Percentiles rank a stretch among this genome's conserved stretches.
These are phyloP conservation scores for Isatis lusitanica DNA, from an alignment of 441 rosid genomes.

Conservation along the genomic window DNA sequence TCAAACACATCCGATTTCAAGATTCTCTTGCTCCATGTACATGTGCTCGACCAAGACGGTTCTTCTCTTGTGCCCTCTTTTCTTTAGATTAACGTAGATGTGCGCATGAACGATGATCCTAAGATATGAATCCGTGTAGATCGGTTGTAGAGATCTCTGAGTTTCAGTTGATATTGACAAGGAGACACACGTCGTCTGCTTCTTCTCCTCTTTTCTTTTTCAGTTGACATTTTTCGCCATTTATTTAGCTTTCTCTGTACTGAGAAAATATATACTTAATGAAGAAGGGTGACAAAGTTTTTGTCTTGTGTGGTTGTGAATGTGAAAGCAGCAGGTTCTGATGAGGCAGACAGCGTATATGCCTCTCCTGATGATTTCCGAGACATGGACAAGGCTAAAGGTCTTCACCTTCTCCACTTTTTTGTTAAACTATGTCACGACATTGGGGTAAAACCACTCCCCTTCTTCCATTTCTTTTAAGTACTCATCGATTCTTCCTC, in stretches of 20 bases:
- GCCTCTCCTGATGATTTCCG: slow-evolving; percentile 84
- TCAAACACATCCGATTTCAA: slow-evolving; percentile 71
- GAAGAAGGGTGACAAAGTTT: too few relatives aligned
- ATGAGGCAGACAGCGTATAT: slow-evolving; percentile 72
- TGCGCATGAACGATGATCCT: too few relatives aligned
- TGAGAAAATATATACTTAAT: too few relatives aligned
- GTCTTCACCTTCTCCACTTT: slow-evolving; percentile 73
- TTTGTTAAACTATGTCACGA: slow-evolving; percentile 76
- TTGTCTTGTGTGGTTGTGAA: not conserved
- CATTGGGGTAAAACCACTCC: slow-evolving; percentile 60
- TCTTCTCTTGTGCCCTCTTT: slow-evolving; percentile 13
- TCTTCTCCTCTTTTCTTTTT: too few relatives aligned
- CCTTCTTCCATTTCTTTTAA: not conserved
- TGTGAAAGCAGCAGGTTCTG: slow-evolving; percentile 48
- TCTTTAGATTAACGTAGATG: not conserved
- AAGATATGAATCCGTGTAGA: too few relatives aligned
- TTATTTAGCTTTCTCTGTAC: too few relatives aligned
- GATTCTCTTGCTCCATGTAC: slow-evolving; percentile 88
- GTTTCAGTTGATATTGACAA: too few relatives aligned
- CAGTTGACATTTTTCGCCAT: too few relatives aligned
- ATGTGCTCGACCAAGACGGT: slow-evolving; percentile 92
- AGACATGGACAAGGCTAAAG: slow-evolving; percentile 56
- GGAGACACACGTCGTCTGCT: too few relatives aligned
- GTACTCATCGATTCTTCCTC: not conserved
- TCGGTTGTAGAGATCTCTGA: too few relatives aligned